These are phyloP conservation scores for Penicillium griseofulvum DNA, from an alignment of 2,329 filamentous ascomycete species.

Conservation along the genomic window DNA sequence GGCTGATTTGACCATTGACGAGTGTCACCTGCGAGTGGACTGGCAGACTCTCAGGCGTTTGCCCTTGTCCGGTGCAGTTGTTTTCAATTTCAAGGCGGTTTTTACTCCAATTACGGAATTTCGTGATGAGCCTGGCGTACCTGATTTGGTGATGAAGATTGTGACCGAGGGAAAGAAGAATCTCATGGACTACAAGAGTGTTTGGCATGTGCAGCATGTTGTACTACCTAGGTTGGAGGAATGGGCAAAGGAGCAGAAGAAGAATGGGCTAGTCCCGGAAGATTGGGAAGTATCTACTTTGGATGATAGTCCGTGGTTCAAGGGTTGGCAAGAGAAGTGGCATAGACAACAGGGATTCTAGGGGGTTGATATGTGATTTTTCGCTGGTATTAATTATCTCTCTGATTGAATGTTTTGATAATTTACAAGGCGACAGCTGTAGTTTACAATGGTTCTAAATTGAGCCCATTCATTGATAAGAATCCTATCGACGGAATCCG, in stretches of 20 bases:
- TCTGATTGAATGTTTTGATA: constrained; percentile 5
- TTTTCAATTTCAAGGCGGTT: constrained; percentile 86
- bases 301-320: constrained; percentile 72
- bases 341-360: constrained; percentile 61
- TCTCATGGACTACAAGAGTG: constrained; percentile 77
- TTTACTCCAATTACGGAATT: constrained; percentile 74
- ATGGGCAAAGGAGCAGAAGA: constrained; percentile 66
- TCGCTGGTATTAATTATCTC: not conserved
- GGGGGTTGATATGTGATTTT: constrained; percentile 1
- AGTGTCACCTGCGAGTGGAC: constrained; percentile 72
- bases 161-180: constrained; percentile 68
- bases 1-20: constrained; percentile 54
- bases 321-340: constrained; percentile 76
- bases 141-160: constrained; percentile 65
- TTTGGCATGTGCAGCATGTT: constrained; percentile 74
- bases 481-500: too few species aligned
- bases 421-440: not conserved
- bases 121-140: constrained; percentile 69
- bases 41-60: constrained; percentile 83
- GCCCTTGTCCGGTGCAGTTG: constrained; percentile 69
- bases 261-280: constrained; percentile 57
- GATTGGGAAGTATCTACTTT: constrained; percentile 69
- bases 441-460: not conserved
- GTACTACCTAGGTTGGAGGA: constrained; percentile 62
- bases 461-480: not conserved